Percentiles rank a stretch among this genome's conserved stretches.
phyloP scores from a whole-genome alignment of 2,329 filamentous ascomycete species.

The Immersiporthe knoxdaviesiana region DNA sequence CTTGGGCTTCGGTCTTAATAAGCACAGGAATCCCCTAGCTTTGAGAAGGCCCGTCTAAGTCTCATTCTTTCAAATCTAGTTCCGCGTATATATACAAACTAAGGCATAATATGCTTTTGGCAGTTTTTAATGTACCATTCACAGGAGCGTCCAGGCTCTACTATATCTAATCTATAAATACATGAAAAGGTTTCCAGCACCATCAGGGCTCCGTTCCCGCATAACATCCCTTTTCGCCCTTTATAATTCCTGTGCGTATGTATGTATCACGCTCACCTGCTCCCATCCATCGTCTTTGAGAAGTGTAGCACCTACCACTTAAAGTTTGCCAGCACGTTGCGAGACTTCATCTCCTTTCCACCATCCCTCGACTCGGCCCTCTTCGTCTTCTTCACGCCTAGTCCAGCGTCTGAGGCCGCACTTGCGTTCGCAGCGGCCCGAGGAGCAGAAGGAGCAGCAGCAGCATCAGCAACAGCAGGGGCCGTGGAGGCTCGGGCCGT shows the following conservation, averaged over 20 bases:
- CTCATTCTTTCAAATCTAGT: neutral
- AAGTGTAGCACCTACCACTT: neutral
- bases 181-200: neutral
- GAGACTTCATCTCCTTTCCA: neutral
- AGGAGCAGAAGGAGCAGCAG: neutral
- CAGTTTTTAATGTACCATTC: neutral
- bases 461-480: too few species aligned
- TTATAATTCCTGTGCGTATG: neutral
- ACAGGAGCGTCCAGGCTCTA: neutral
- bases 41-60: neutral
- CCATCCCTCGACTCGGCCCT: too few species aligned
- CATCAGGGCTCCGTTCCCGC: neutral
- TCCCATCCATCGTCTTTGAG: too few species aligned
- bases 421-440: too few species aligned
- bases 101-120: neutral
- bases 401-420: neutral
- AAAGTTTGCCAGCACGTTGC: neutral
- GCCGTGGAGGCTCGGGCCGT: too few species aligned
- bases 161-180: neutral
- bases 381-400: too few species aligned
- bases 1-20: too few species aligned
- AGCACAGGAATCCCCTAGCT: too few species aligned
- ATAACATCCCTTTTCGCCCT: neutral
- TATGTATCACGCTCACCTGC: neutral
- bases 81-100: neutral